Evolutionary conservation across 257 asterid genomes (phyloP), one percentile per base, ranked within the genome.

Genomic region (Vinca minor): DNA sequence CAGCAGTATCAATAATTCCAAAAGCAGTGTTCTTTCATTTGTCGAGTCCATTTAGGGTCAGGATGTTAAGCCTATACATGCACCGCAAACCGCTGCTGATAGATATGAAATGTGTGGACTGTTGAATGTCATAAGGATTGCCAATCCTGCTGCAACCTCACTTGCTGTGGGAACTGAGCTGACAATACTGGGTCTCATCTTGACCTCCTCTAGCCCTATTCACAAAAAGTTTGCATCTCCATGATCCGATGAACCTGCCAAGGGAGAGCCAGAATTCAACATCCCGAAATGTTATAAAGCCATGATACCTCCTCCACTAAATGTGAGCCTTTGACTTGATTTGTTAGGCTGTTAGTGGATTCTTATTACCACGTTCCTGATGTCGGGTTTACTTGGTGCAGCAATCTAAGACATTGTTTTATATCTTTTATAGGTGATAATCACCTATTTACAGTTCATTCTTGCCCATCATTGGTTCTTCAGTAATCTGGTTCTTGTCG

Each of bases 201-300:
- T 91, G 77, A 85, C 80, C 80, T 91, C 98, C 38, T 25, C 91
- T 7, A 95, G 88, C 62, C 78, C 85, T 69, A 78, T 91, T 59
- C 83, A 91, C 77, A 83, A 88, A 78, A 85, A 81, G 73, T 91
- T 91, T 73, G 84, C 85, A 55, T 91, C 98, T 71, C 98, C 98
- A 46, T 91, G 94, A 94, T 84, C 96, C 42, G 89, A 88, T 11
- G 96, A 88, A 57, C 98, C 91, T 59, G 82, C 80, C 71, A 83
- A 82, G 76, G 98, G 89, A 63, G 98, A 88, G 64, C 98, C 91
- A 10, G 87, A 85, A 78, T 88, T 55, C 69, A 73, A 46, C 58
- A 74, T 83, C 58, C 98, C 95, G 1, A 84, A 84, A 35, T 91
- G 95, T 76, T 91, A 91, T 75, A 72, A 74, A 74, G 80, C 86